Percentiles rank a stretch among this genome's conserved stretches.
phyloP scores from a whole-genome alignment of 495 filamentous ascomycete genomes.

The Astrothelium subdiscretum region DNA sequence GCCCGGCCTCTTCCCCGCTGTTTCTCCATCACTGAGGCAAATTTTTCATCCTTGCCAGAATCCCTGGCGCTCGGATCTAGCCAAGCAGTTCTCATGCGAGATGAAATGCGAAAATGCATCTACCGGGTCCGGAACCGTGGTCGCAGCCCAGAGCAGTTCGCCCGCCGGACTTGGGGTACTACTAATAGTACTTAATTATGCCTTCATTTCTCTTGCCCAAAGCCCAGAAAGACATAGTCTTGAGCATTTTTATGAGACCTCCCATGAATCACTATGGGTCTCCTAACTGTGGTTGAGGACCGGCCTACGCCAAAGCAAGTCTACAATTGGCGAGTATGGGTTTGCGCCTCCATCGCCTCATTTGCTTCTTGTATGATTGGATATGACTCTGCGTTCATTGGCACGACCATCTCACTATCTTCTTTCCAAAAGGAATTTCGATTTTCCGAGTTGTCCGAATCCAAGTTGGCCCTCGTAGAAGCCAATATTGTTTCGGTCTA shows the following conservation, averaged over 20 bases:
- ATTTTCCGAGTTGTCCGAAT: slow-evolving; percentile 32
- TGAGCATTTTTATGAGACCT: background rate
- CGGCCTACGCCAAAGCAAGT: slow-evolving; percentile 51
- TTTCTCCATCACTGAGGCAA: background rate
- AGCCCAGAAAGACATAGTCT: background rate
- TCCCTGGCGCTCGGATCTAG: background rate
- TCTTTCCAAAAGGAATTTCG: slow-evolving; percentile 51
- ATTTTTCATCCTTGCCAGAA: background rate
- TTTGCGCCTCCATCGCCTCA: slow-evolving; percentile 48
- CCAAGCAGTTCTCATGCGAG: background rate
- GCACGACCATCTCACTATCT: slow-evolving; percentile 49
- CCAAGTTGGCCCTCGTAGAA: slow-evolving; percentile 38
- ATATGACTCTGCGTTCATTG: slow-evolving; percentile 61
- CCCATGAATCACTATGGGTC: slow-evolving; percentile 7
- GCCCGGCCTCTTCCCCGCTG: background rate
- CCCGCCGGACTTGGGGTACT: background rate
- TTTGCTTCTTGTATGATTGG: slow-evolving; percentile 64
- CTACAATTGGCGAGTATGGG: slow-evolving; percentile 67
- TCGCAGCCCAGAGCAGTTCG: background rate
- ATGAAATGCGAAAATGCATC: background rate
- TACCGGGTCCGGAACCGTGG: background rate
- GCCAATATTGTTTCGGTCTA: slow-evolving; percentile 56
- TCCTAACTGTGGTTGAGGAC: slow-evolving; percentile 48
- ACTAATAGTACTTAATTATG: background rate
- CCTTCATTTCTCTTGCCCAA: background rate